phyloP scores from a whole-genome alignment of 1,284 basidiomycete genomes.

The Malassezia obtusa region DNA sequence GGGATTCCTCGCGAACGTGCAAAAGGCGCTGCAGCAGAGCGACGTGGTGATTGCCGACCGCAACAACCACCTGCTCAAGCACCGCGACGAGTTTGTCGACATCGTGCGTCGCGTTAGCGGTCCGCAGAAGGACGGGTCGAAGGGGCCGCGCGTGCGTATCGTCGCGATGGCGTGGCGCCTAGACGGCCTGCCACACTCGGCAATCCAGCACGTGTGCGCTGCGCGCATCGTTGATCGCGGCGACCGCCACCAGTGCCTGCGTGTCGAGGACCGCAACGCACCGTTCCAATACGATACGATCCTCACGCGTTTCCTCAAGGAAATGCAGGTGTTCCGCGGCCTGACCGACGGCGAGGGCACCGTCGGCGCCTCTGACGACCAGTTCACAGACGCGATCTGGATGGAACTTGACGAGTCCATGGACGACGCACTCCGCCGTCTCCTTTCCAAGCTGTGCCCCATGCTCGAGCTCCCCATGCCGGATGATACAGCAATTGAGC shows the following conservation, averaged over 20 bases:
- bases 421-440: slow-evolving; percentile 18
- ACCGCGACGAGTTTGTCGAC: slow-evolving; percentile 39
- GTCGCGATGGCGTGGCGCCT: slow-evolving; percentile 34
- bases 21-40: slow-evolving; percentile 27
- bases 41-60: slow-evolving; percentile 40
- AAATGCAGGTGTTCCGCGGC: slow-evolving; percentile 58
- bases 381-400: slow-evolving; percentile 61
- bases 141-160: slow-evolving; percentile 23
- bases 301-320: slow-evolving; percentile 62
- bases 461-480: slow-evolving; percentile 19
- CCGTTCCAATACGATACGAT: slow-evolving; percentile 59
- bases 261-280: slow-evolving; percentile 14
- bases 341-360: slow-evolving; percentile 34
- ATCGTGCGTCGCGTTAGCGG: slow-evolving; percentile 14
- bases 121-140: slow-evolving; percentile 9
- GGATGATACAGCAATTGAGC: not conserved
- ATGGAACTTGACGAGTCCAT: slow-evolving; percentile 56
- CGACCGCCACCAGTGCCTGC: slow-evolving; percentile 39
- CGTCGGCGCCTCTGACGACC: slow-evolving; percentile 48
- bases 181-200: slow-evolving; percentile 26
- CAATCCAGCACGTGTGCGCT: slow-evolving; percentile 29
- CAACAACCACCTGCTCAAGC: slow-evolving; percentile 44
- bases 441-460: slow-evolving; percentile 11
- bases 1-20: slow-evolving; percentile 67
- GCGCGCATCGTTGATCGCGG: slow-evolving; percentile 29